These are phyloP conservation scores for Plasmodium sp. DNA, from an alignment of 169 alveolate genomes.

Conservation along the genomic window DNA sequence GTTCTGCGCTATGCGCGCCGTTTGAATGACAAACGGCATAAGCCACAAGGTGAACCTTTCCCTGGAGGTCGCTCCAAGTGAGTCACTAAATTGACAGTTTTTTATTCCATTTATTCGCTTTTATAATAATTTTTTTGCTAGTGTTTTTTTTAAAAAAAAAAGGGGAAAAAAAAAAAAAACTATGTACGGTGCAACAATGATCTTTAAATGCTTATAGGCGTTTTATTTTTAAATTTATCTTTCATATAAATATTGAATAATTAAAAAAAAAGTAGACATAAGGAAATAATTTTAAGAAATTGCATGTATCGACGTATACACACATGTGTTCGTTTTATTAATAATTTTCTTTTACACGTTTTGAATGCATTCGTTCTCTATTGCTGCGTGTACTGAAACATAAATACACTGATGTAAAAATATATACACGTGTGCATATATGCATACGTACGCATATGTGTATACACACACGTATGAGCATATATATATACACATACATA, in stretches of 20 bases:
- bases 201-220: conserved; percentile 37
- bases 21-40: not conserved
- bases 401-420: conserved; percentile 6
- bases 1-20: not conserved
- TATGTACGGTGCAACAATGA: conserved; percentile 3
- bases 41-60: not conserved
- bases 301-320: conserved; percentile 18
- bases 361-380: conserved; percentile 10
- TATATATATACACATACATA: conserved; percentile 4
- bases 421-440: conserved; percentile 1
- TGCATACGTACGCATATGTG: not conserved
- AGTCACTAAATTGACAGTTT: not conserved
- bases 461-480: not conserved
- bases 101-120: not conserved
- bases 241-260: not conserved
- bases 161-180: not conserved
- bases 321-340: not conserved
- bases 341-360: conserved; percentile 16
- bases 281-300: conserved; percentile 17
- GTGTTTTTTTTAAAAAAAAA: not conserved
- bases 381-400: conserved; percentile 24
- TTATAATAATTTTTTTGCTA: not conserved
- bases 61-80: not conserved
- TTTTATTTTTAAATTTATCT: conserved; percentile 27
- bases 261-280: conserved; percentile 29